Evolutionary conservation across 2,329 filamentous ascomycete genomes (phyloP), one percentile per base, ranked within the genome.

Genomic region (Epichloe bromicola): DNA sequence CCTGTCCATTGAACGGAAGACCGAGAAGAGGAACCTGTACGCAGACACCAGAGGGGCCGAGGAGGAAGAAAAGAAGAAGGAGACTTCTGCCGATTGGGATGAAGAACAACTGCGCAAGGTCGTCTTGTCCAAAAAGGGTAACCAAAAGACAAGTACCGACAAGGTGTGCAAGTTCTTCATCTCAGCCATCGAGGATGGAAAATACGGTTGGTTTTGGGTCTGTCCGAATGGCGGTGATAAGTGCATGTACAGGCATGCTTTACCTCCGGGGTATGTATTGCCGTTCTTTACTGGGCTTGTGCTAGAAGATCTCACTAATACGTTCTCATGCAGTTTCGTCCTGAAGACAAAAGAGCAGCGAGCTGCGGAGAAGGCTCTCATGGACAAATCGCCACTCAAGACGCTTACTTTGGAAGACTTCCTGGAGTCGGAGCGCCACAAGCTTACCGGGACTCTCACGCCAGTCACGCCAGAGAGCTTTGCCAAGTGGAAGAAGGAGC

Each of bases 131-230:
- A 98, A 98, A 74, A 95, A 98, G 69, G 93, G 93, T 49, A 98
- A 98, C 69, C 93, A 95, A 54, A 54, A 85, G 66, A 95, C 90
- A 20, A 87, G 86, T 5, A 98, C 93, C 45, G 93, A 98, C 66
- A 98, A 97, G 72, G 93, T 98, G 58, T 98, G 93, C 87, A 98
- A 97, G 71, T 95, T 74, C 75, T 98, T 98, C 67, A 93, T 97
- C 65, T 84, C 90, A 59, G 93, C 93, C 26, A 93, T 98, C 56
- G 93, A 98, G 71, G 93, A 98, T 65, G 87, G 89, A 62, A 98
- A 97, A 70, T 98, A 98, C 63, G 93, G 93, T 56, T 98, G 93
- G 93, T 97, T 98, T 72, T 98, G 93, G 93, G 77, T 82, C 53
- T 98, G 93, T 78, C 93, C 93, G 45, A 97, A 97, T 63, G 90